phyloP scores from a whole-genome alignment of 352 stramenopile species.

The Globisporangium heterothallicum region DNA sequence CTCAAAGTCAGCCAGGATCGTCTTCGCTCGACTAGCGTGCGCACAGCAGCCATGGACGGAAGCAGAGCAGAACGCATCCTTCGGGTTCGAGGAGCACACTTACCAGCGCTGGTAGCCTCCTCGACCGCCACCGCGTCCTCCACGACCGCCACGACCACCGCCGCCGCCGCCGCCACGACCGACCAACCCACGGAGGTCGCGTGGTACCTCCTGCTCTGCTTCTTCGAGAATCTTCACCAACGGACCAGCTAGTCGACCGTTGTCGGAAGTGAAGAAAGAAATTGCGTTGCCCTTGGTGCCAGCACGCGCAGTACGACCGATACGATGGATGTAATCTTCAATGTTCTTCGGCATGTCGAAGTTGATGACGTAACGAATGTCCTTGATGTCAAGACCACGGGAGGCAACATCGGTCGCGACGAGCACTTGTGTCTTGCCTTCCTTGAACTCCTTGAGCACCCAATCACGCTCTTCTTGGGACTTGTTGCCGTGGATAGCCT shows the following conservation, averaged over 20 bases:
- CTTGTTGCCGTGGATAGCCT: slow-evolving; percentile 99
- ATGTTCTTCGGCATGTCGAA: slow-evolving; percentile 99
- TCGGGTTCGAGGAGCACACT: slow-evolving; percentile 4
- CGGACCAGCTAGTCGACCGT: slow-evolving; percentile 70
- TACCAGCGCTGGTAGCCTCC: slow-evolving; percentile 46
- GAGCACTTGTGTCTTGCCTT: slow-evolving; percentile 91
- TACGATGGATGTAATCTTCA: slow-evolving; percentile 98
- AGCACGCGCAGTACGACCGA: slow-evolving; percentile 97
- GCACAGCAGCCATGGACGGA: no score
- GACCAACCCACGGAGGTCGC: slow-evolving; percentile 67
- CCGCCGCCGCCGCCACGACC: slow-evolving; percentile 56
- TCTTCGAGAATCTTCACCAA: slow-evolving; percentile 89
- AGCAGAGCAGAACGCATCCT: no score
- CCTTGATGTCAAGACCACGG: slow-evolving; percentile 98
- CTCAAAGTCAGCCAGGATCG: no score
- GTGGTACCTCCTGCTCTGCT: slow-evolving; percentile 86
- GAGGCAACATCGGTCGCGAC: slow-evolving; percentile 99
- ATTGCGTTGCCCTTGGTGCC: slow-evolving; percentile 92
- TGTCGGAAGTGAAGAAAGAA: slow-evolving; percentile 94
- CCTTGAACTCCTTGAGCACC: slow-evolving; percentile 97
- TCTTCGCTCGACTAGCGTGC: no score
- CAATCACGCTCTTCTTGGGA: slow-evolving; percentile 97
- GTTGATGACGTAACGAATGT: slow-evolving; percentile 99
- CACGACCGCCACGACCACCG: slow-evolving; percentile 41
- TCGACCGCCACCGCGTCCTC: slow-evolving; percentile 44